Evolutionary conservation across 257 asterid species (phyloP).

Genomic region (Craterostigma plantagineum): DNA sequence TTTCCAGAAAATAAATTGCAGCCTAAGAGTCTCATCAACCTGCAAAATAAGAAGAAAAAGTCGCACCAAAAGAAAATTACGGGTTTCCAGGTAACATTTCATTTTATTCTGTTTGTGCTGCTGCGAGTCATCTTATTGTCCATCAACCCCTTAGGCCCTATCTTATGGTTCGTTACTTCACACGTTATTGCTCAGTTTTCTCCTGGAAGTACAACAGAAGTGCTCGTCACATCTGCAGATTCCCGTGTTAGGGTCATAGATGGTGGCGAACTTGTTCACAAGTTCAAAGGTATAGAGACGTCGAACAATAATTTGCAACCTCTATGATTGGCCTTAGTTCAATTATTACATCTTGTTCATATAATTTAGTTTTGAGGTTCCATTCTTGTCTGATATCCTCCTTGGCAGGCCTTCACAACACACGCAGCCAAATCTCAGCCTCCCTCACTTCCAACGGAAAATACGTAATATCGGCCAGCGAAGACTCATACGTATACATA

Average conservation of each 20-base stretch:
- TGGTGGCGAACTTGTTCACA: slow-evolving; percentile 80
- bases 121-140: too few relatives aligned
- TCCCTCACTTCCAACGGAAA: slow-evolving; percentile 75
- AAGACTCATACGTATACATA: slow-evolving; percentile 76
- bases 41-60: slow-evolving; percentile 88
- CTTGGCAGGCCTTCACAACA: slow-evolving; percentile 62
- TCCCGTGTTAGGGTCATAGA: slow-evolving; percentile 79
- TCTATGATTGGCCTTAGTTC: too few relatives aligned
- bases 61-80: slow-evolving; percentile 94
- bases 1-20: slow-evolving; percentile 64
- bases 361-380: neutral
- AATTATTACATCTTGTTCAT: too few relatives aligned
- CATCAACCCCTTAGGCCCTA: too few relatives aligned
- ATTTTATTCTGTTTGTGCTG: neutral
- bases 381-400: neutral
- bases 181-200: slow-evolving; percentile 41
- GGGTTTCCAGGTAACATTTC: slow-evolving; percentile 69
- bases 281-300: slow-evolving; percentile 57
- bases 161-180: slow-evolving; percentile 1
- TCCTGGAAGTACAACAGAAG: slow-evolving; percentile 92
- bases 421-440: slow-evolving; percentile 87
- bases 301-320: too few relatives aligned
- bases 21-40: slow-evolving; percentile 56
- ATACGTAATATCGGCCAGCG: slow-evolving; percentile 79
- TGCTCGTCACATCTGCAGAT: slow-evolving; percentile 88